Conservation (phyloP, 345 rosid genomes). For the Eucalyptus tenuipes region DNA sequence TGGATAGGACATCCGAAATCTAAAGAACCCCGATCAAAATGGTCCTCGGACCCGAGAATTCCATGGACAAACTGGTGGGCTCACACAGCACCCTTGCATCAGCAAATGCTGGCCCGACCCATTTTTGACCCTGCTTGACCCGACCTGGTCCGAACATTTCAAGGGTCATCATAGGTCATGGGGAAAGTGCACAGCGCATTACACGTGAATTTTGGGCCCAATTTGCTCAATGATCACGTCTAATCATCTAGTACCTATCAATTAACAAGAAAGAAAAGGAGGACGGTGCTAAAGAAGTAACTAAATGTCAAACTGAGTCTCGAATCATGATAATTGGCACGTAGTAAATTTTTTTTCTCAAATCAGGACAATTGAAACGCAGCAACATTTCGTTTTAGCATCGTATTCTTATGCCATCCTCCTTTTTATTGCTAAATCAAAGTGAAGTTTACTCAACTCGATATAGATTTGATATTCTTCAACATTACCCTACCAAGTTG, state of each 20-base stretch:
- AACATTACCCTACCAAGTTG: background rate
- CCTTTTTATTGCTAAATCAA: background rate
- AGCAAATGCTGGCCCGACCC: background rate
- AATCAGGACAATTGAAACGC: background rate
- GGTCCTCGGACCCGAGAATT: background rate
- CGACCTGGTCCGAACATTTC: background rate
- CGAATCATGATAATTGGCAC: background rate
- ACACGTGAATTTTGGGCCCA: background rate
- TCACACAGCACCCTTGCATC: background rate
- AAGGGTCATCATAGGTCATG: background rate
- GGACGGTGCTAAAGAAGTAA: background rate
- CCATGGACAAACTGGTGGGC: background rate
- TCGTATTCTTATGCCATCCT: background rate
- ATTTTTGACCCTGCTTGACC: background rate
- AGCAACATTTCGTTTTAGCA: background rate
- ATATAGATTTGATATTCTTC: background rate
- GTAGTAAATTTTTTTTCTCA: rapidly evolving
- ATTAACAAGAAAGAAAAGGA: background rate
- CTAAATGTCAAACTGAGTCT: background rate
- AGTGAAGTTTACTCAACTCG: background rate
- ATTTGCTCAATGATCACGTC: background rate
- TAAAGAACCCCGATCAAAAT: background rate
- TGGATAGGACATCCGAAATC: background rate
- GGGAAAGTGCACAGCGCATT: background rate
- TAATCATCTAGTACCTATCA: background rate